phyloP scores from a whole-genome alignment of 192 early-diverging fungal species.

The Allomyces arbusculus region DNA sequence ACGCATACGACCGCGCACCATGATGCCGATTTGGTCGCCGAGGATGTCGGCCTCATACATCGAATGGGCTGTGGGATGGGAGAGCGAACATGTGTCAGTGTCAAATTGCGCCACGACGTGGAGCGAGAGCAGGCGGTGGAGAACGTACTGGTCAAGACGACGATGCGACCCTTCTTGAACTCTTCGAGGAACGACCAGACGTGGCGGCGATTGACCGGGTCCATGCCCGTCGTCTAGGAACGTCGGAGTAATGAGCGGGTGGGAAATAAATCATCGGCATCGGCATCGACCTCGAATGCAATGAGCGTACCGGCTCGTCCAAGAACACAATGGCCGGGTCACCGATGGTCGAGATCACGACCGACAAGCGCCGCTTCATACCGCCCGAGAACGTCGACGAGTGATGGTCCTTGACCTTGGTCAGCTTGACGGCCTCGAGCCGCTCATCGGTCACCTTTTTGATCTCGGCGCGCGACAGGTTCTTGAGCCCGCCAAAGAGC shows the following conservation, averaged over 20 bases:
- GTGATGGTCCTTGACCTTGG: constrained; percentile 36
- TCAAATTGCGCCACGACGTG: no score
- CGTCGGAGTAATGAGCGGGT: not conserved
- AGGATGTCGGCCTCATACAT: constrained; percentile 8
- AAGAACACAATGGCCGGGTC: constrained; percentile 45
- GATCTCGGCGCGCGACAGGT: constrained; percentile 30
- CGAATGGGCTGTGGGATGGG: no score
- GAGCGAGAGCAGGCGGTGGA: no score
- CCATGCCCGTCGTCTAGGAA: constrained; percentile 42
- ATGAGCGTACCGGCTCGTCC: constrained; percentile 31
- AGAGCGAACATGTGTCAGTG: no score
- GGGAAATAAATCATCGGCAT: not conserved
- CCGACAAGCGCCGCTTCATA: constrained; percentile 51
- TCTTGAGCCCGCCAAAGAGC: constrained; percentile 56
- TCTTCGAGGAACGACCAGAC: constrained; percentile 61
- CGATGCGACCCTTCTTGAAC: constrained; percentile 49
- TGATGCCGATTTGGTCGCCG: constrained; percentile 41
- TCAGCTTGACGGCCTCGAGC: constrained; percentile 42
- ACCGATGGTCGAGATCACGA: constrained; percentile 51
- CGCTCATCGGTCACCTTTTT: constrained; percentile 36
- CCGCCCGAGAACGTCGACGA: constrained; percentile 51
- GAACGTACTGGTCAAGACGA: constrained; percentile 36
- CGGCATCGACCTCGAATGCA: not conserved
- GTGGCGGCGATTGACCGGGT: constrained; percentile 55
- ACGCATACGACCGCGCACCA: constrained; percentile 37